A percentile compares a stretch with the other conserved stretches of the same genome.
Conservation (phyloP, 2,329 filamentous ascomycete species). For the Orbilia ellipsospora region DNA sequence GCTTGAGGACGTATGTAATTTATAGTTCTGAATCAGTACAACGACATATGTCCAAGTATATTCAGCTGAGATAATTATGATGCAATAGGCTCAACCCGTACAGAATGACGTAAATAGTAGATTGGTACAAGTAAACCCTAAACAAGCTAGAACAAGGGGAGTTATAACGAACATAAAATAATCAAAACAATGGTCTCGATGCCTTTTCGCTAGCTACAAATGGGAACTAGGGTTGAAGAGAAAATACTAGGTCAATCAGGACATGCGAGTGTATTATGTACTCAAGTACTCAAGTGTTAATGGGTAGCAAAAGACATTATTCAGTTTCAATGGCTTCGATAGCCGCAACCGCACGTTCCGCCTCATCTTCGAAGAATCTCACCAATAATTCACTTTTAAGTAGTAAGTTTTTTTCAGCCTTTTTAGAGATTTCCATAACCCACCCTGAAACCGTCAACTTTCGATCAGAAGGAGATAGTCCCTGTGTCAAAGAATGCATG, state of each 20-base stretch:
- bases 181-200: not conserved
- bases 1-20: no score
- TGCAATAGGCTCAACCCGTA: constrained; percentile 1
- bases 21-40: no score
- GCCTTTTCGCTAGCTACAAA: no score
- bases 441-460: constrained; percentile 94
- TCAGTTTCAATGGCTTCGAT: constrained; percentile 75
- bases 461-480: constrained; percentile 80
- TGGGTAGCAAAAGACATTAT: constrained; percentile 13
- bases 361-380: constrained; percentile 83
- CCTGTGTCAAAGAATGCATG: constrained; percentile 67
- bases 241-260: no score
- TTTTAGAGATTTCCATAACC: constrained; percentile 82
- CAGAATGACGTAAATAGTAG: not conserved
- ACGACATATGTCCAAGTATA: no score
- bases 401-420: constrained; percentile 82
- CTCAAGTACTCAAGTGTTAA: no score
- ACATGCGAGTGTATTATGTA: no score
- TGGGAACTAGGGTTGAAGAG: no score
- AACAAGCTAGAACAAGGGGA: not conserved
- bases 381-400: constrained; percentile 86
- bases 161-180: not conserved
- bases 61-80: not conserved
- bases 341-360: constrained; percentile 77
- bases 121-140: not conserved